Evolutionary conservation across 2,329 filamentous ascomycete genomes (phyloP).

Genomic region (Penicillium sp.): DNA sequence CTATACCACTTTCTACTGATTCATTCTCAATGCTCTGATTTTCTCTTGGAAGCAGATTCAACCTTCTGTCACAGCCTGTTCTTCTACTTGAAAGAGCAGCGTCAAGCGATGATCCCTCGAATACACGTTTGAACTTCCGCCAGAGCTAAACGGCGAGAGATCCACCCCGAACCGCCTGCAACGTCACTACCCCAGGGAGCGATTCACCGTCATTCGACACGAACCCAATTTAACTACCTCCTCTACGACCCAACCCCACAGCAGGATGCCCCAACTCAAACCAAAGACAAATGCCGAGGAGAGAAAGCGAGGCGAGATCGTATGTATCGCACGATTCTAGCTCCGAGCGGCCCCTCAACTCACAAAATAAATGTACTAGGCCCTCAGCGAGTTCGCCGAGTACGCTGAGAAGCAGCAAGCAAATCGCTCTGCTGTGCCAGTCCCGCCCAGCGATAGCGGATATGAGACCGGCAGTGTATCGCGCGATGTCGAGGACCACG

Average conservation of each 20-base stretch:
- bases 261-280: slow-evolving; percentile 42
- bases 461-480: slow-evolving; percentile 37
- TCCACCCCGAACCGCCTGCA: slow-evolving; percentile 30
- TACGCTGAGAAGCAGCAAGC: slow-evolving; percentile 95
- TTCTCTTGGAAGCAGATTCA: not conserved
- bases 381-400: slow-evolving; percentile 93
- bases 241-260: slow-evolving; percentile 3
- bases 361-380: slow-evolving; percentile 49
- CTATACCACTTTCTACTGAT: not conserved
- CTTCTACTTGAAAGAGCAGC: slow-evolving; percentile 12
- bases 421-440: slow-evolving; percentile 40
- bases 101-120: slow-evolving; percentile 48
- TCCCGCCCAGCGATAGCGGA: slow-evolving; percentile 47
- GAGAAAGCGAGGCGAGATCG: slow-evolving; percentile 82
- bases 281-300: slow-evolving; percentile 72
- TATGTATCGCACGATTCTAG: slow-evolving; percentile 48
- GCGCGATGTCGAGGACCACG: slow-evolving; percentile 66
- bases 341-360: slow-evolving; percentile 11
- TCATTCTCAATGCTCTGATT: not conserved
- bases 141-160: slow-evolving; percentile 40
- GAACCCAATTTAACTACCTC: slow-evolving; percentile 5
- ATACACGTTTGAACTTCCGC: slow-evolving; percentile 46
- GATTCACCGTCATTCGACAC: slow-evolving; percentile 14
- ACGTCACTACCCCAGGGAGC: slow-evolving; percentile 26
- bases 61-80: not conserved